Base-by-base conservation (phyloP, 176 grass and related monocot species). In the Rhynchospora tenuis region DNA sequence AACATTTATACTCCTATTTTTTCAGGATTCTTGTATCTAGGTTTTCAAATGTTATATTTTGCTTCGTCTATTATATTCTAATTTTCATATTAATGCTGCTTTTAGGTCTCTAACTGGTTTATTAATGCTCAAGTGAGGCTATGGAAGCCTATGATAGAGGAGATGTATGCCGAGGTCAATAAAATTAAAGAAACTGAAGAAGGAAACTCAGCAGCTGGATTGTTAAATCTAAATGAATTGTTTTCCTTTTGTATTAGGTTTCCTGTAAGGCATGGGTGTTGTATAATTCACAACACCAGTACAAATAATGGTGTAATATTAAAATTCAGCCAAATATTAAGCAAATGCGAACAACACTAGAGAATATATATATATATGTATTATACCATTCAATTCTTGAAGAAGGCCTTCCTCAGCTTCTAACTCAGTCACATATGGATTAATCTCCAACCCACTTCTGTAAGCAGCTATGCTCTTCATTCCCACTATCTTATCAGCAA, bases 401-500 rank as follows among this genome's bases (percentile, higher is more conserved):
- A 85, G 82, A 83, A 98, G 89, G 31, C 92, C 90, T 84, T 95
- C 86, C 86, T 98, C 95, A 76, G 93, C 95, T 84, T 93, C 89
- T 0, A 38, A 85, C 86, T 91, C 92, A 64, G 73, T 90, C 72
- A 98, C 88, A 59, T 83, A 86, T 17, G 92, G 87, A 83, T 95
- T 86, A 80, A 98, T 98, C 77, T 91, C 82, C 86, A 98, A 84
- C 64, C 93, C 93, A 83, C 93, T 93, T 91, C 91, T 90, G 78
- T 98, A 98, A 67, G 95, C 91, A 85, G 91, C 92, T 84, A 98
- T 89, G 84, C 91, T 98, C 88, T 98, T 98, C 86, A 98, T 66
- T 15, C 89, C 95, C 85, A 93, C 87, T 80, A 98, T 89, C 90
- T 91, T 85, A 15, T 85, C 79, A 10, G 62, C 78, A 86, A 95